A percentile compares a stretch with the other conserved stretches of the same genome.
These are phyloP conservation scores for Atkinsonella texensis DNA, from an alignment of 2,329 filamentous ascomycete genomes.

Conservation along the genomic window DNA sequence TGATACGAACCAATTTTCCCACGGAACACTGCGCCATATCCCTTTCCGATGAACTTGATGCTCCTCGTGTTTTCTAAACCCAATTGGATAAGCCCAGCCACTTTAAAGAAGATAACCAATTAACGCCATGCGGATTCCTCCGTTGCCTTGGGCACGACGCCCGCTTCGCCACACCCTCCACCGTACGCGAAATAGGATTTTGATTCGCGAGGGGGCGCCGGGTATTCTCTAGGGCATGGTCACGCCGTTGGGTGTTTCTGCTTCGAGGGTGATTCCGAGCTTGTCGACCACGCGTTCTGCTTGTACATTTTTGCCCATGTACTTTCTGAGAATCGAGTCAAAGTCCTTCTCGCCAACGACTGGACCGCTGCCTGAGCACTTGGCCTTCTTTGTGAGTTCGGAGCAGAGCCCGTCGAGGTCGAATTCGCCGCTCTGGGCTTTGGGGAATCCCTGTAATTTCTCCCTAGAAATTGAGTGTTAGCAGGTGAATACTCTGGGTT, in stretches of 20 bases:
- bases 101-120: neutral
- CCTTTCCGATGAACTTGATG: neutral
- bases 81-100: neutral
- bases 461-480: conserved; percentile 54
- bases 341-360: conserved; percentile 86
- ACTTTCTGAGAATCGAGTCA: conserved; percentile 61
- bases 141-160: neutral
- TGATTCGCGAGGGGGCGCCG: neutral
- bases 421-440: conserved; percentile 80
- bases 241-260: conserved; percentile 11
- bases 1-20: too few species aligned
- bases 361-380: conserved; percentile 82
- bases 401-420: conserved; percentile 89
- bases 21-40: too few species aligned
- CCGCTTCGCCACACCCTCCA: neutral
- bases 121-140: neutral
- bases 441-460: conserved; percentile 73
- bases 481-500: conserved; percentile 11
- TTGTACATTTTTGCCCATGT: conserved; percentile 35
- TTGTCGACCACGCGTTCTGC: conserved; percentile 21
- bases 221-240: conserved; percentile 5
- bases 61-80: neutral
- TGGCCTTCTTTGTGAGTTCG: conserved; percentile 89
- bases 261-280: conserved; percentile 48
- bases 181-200: neutral